Evolutionary conservation across 2,329 filamentous ascomycete genomes (phyloP), one percentile per base, ranked within the genome.

Genomic region (Colletotrichum simmondsii): DNA sequence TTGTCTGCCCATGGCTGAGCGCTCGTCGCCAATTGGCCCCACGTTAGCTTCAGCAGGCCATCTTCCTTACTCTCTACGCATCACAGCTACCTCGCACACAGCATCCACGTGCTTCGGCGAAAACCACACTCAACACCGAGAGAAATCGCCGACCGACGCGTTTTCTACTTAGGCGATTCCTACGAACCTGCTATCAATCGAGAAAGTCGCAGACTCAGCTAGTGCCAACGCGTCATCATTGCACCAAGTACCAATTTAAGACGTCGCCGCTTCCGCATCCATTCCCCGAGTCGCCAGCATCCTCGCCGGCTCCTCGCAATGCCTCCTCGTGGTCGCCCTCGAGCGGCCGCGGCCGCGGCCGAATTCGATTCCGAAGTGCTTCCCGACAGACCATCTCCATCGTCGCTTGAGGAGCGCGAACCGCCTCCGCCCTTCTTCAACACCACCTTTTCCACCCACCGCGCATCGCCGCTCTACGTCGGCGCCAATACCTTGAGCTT

Each of bases 361-460:
- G 66, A 74, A 24, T 35, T 35, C 30, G 73, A 53, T 5, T 57
- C 54, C 26, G 52, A 32, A 54, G 4, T 32, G 2, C 62, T 28
- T 16, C 28, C 53, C 14, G 61, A 71, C 1, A 63, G 67, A 7
- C 37, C 32, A 8, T 64, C 59, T 0, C 42, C 60, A n/a, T 61
- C 66, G 5, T 52, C 61, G 19, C 26, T 57, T 4, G 68, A 63
- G 12, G 77, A 77, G 10, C 71, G 78, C 49, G 77, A 81, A 28
- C 74, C 77, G 1, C 72, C 76, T 26, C 81, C 83, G 28, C 84
- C 85, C 2, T 87, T 91, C 78, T 89, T 89, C 82, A 88, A 89
- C 81, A 90, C 87, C 0, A 90, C 88, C 16, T 91, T 90, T 75
- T 88, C 89, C 4, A 86, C 86, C 6, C 86, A 90, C 76, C 87